Evolutionary conservation across 1,284 basidiomycete species (phyloP), one percentile per base, ranked within the genome.

Genomic region (Singerocomus inundabilis): DNA sequence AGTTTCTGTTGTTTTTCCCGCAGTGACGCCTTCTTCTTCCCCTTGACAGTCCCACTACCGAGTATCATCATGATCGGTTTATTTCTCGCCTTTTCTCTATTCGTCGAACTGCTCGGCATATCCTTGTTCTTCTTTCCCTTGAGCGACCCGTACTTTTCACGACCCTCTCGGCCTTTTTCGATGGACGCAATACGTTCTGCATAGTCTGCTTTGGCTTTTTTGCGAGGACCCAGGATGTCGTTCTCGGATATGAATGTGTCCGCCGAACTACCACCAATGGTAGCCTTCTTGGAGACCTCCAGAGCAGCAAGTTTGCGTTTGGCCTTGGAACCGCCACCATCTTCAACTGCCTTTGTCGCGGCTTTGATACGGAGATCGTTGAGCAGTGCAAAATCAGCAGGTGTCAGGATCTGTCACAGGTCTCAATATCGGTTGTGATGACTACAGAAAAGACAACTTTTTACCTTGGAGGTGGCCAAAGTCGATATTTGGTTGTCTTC

Each of bases 41-140:
- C 78, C 57, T 78, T 73, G 39, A 94, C 89, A 45, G 87, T 77
- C 46, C 77, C 75, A 64, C 88, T 89, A 42, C 83, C 78, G 57
- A 91, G 71, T 46, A 91, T 83, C 92, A 95, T 95, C 93, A 95
- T 95, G 58, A 95, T 79, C 13, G 93, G 93, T 69, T 96, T 95
- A 69, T 93, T 93, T 62, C 87, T 79, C 37, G 84, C 81, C 80
- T 96, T 95, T 73, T 95, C 91, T 61, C 83, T 78, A 69, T 95
- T 95, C 31, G 93, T 95, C 51, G 88, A 84, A 62, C 87, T 91
- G 67, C 88, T 91, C 45, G 86, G 82, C 13, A 73, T 71, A 34
- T 77, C 88, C 68, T 91, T 91, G 56, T 84, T 91, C 72, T 91
- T 87, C 77, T 95, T 95, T 32, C 93, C 93, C 74, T 88, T 93